These are phyloP conservation scores for Trichophyton equinum DNA, from an alignment of 2,329 filamentous ascomycete genomes.

Conservation along the genomic window DNA sequence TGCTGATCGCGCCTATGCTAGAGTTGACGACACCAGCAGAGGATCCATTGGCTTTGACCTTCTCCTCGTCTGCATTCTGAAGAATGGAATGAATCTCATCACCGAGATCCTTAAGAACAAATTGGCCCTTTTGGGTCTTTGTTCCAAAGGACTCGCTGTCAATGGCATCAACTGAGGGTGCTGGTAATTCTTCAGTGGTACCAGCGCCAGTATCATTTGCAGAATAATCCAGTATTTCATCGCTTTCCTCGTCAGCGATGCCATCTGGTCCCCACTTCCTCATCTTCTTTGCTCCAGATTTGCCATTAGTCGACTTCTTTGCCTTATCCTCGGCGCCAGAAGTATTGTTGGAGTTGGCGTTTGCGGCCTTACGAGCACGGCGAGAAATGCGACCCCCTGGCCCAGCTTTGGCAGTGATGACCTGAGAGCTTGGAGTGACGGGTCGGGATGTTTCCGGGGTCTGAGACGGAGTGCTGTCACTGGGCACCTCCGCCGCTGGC, in stretches of 20 bases:
- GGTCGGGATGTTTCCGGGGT: constrained; percentile 70
- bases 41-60: constrained; percentile 30
- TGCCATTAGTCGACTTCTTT: constrained; percentile 43
- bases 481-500: constrained; percentile 37
- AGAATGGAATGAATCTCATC: constrained; percentile 89
- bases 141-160: constrained; percentile 73
- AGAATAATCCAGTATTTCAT: constrained; percentile 84
- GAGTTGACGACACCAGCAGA: constrained; percentile 60
- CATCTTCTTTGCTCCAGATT: constrained; percentile 61
- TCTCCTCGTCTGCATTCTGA: constrained; percentile 60
- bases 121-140: constrained; percentile 75
- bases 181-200: constrained; percentile 36
- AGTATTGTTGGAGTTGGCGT: constrained; percentile 31
- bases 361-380: constrained; percentile 59
- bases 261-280: constrained; percentile 90
- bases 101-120: constrained; percentile 82
- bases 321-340: constrained; percentile 58
- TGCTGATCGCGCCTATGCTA: constrained; percentile 68
- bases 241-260: constrained; percentile 68
- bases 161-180: constrained; percentile 55
- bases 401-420: constrained; percentile 39
- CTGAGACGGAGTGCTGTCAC: constrained; percentile 55
- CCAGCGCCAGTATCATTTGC: constrained; percentile 40
- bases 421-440: constrained; percentile 55
- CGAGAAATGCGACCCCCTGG: constrained; percentile 68